A percentile compares a stretch with the other conserved stretches of the same genome.
Conservation (phyloP, 1,139 yeast species). For the Lodderomyces oxycetoniae region DNA sequence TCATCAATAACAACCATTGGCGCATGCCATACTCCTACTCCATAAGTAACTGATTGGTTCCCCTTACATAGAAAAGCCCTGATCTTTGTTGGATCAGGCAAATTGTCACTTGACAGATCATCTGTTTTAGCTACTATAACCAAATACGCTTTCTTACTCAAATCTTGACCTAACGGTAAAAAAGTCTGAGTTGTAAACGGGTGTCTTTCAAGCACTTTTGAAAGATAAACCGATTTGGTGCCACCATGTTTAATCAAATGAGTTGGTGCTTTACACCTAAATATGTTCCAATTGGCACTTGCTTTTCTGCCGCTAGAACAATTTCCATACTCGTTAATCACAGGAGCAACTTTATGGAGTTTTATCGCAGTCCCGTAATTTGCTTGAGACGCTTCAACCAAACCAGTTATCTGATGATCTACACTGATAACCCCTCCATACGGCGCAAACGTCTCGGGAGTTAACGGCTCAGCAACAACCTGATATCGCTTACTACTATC, state of each 20-base stretch:
- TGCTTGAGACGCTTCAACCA: conserved; percentile 47
- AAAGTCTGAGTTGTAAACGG: conserved; percentile 90
- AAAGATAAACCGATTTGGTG: conserved; percentile 35
- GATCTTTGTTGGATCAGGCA: conserved; percentile 59
- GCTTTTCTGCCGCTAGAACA: conserved; percentile 46
- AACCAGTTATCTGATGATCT: conserved; percentile 37
- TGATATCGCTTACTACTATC: conserved; percentile 15
- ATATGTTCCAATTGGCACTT: conserved; percentile 75
- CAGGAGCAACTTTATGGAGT: conserved; percentile 66
- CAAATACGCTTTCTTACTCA: conserved; percentile 51
- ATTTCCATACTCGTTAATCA: conserved; percentile 46
- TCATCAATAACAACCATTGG: conserved; percentile 81
- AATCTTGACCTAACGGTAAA: conserved; percentile 73
- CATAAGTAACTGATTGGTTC: conserved; percentile 86
- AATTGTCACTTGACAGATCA: conserved; percentile 26
- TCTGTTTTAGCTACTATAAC: conserved; percentile 75
- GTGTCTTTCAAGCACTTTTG: conserved; percentile 82
- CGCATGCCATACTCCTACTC: conserved; percentile 71
- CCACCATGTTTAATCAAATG: conserved; percentile 41
- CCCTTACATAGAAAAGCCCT: conserved; percentile 75
- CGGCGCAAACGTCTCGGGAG: conserved; percentile 39
- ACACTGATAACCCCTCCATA: conserved; percentile 47
- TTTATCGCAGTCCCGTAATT: conserved; percentile 94
- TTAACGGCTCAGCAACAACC: conserved; percentile 33
- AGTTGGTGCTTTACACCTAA: conserved; percentile 72